Conservation (phyloP, 805 yeast species). For the Teunomyces funiuensis region DNA sequence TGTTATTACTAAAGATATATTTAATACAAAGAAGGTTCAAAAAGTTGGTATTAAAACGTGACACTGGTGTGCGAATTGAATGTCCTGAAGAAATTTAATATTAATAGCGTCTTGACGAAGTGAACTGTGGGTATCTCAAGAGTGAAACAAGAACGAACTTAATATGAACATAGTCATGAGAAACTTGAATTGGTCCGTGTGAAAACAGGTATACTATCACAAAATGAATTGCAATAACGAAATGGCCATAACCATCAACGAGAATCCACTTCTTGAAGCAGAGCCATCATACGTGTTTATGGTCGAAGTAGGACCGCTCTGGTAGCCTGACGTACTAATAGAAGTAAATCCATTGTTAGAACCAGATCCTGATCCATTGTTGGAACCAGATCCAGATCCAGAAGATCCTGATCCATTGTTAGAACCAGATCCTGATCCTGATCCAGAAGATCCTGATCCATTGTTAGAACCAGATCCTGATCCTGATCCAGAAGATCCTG, state of each 20-base stretch:
- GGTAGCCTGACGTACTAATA: not conserved
- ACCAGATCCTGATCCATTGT: not conserved
- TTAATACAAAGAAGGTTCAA: no score
- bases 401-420: slow-evolving; percentile 1
- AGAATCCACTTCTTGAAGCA: not conserved
- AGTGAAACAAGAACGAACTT: no score
- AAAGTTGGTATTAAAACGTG: no score
- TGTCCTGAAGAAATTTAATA: no score
- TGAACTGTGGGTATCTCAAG: no score
- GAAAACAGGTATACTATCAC: not conserved
- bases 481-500: not conserved
- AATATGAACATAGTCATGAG: no score
- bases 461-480: slow-evolving; percentile 1
- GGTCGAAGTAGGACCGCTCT: not conserved
- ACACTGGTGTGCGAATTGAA: no score
- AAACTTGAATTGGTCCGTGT: no score
- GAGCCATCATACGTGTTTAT: not conserved
- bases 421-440: slow-evolving; percentile 7
- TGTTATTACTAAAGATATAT: no score
- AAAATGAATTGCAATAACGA: not conserved
- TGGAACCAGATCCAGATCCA: slow-evolving; percentile 5
- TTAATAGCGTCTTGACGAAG: no score
- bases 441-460: not conserved
- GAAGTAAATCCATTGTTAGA: not conserved
- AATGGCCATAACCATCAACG: no score